Evolutionary conservation across 257 asterid species (phyloP).

Genomic region (Jacaranda copaia): DNA sequence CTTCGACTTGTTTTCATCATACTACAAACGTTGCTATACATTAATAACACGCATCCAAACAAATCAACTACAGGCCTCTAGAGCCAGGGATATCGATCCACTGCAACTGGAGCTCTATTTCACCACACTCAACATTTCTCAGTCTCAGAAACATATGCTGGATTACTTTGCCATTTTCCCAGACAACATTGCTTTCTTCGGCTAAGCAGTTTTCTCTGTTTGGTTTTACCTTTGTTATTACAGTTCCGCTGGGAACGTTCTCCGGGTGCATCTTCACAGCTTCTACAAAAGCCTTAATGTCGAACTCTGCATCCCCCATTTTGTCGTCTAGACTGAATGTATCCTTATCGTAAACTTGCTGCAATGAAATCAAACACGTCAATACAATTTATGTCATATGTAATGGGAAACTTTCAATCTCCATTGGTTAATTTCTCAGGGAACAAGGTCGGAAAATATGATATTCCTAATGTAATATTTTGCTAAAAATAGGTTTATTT

Average conservation of each 20-base stretch:
- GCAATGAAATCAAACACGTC: constrained; percentile 26
- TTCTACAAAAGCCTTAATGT: constrained; percentile 48
- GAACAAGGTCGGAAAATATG: background rate
- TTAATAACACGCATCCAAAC: background rate
- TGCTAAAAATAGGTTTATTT: background rate
- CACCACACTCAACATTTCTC: constrained; percentile 66
- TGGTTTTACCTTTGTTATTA: constrained; percentile 55
- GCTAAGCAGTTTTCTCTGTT: constrained; percentile 55
- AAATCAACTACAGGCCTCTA: constrained; percentile 27
- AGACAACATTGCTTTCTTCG: constrained; percentile 64
- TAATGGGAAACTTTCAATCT: no score
- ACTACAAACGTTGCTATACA: no score
- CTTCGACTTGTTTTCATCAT: no score
- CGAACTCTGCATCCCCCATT: constrained; percentile 75
- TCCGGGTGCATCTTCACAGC: constrained; percentile 39
- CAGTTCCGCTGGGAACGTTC: constrained; percentile 48
- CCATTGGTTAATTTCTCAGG: background rate
- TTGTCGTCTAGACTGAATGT: constrained; percentile 61
- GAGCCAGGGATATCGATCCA: constrained; percentile 62
- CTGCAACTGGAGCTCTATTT: constrained; percentile 57
- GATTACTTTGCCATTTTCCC: constrained; percentile 50
- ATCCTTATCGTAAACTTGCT: constrained; percentile 67
- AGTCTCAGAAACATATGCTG: constrained; percentile 63
- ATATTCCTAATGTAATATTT: background rate
- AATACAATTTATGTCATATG: background rate